Evolutionary conservation across 2,329 filamentous ascomycete genomes (phyloP).

Genomic region (Cladorrhinum sp.): DNA sequence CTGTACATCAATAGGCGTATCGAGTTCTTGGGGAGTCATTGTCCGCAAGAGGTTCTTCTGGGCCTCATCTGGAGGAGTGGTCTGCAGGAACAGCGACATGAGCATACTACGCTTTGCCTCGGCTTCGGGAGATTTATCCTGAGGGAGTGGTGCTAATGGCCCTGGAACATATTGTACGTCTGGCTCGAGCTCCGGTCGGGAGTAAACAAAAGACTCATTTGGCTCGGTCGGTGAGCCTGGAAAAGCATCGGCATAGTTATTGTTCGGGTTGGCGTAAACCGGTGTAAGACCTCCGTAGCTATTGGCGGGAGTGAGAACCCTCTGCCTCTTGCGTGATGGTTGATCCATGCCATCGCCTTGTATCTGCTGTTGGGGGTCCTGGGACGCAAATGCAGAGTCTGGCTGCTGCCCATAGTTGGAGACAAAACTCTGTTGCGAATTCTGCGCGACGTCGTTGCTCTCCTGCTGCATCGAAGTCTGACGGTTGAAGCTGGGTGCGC

Average conservation of each 20-base stretch:
- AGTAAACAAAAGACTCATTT: conserved; percentile 74
- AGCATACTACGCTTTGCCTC: conserved; percentile 79
- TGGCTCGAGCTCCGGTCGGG: conserved; percentile 43
- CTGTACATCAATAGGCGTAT: conserved; percentile 86
- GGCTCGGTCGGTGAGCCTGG: conserved; percentile 75
- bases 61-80: conserved; percentile 61
- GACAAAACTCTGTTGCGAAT: conserved; percentile 79
- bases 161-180: conserved; percentile 57
- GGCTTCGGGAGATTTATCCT: conserved; percentile 59
- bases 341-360: conserved; percentile 56
- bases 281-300: conserved; percentile 49
- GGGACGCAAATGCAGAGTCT: conserved; percentile 68
- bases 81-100: conserved; percentile 78
- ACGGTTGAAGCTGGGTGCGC: conserved; percentile 67
- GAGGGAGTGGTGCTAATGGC: conserved; percentile 63
- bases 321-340: conserved; percentile 77
- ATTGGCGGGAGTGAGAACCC: conserved; percentile 55
- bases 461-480: conserved; percentile 72
- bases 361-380: conserved; percentile 43
- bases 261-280: conserved; percentile 45
- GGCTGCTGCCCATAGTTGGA: conserved; percentile 71
- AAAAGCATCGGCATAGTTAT: conserved; percentile 48
- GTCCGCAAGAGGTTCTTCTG: conserved; percentile 74
- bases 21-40: conserved; percentile 75
- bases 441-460: conserved; percentile 63